Evolutionary conservation across 768 basidiomycete genomes (phyloP).

Genomic region (Tulasnella sp.): DNA sequence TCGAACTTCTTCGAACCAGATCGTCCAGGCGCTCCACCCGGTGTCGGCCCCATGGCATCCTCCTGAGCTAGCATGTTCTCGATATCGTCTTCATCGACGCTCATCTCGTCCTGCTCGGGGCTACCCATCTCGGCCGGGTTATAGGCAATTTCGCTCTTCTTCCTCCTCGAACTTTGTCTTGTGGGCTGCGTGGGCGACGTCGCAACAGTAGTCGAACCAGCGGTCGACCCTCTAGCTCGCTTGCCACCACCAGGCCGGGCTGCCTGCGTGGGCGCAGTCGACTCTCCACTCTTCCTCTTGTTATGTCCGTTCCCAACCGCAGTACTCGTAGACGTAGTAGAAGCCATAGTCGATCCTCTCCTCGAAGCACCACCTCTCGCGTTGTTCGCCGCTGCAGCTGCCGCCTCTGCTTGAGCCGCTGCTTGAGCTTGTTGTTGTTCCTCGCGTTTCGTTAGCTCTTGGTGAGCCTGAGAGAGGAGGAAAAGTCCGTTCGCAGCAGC

Average conservation of each 20-base stretch:
- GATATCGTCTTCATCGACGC: constrained; percentile 34
- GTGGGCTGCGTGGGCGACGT: not conserved
- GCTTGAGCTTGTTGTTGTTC: constrained; percentile 41
- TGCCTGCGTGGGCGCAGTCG: not conserved
- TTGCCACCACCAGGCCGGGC: not conserved
- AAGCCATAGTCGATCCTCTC: constrained; percentile 5
- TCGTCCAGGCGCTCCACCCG: constrained; percentile 26
- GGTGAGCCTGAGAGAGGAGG: constrained; percentile 88
- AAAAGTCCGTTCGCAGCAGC: constrained; percentile 88
- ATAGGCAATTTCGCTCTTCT: constrained; percentile 28
- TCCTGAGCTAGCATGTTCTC: constrained; percentile 27
- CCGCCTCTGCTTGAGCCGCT: constrained; percentile 31
- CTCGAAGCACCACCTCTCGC: constrained; percentile 28
- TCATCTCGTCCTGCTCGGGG: constrained; percentile 25
- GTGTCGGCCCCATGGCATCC: constrained; percentile 14
- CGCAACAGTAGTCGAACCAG: constrained; percentile 8
- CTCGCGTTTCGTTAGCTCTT: constrained; percentile 93
- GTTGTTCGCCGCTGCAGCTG: constrained; percentile 26
- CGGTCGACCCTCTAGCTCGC: constrained; percentile 7
- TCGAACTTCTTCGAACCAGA: constrained; percentile 57
- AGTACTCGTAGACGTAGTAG: not conserved
- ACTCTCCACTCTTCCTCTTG: constrained; percentile 10
- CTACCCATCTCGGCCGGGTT: constrained; percentile 24
- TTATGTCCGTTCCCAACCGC: not conserved
- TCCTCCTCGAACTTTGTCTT: constrained; percentile 15